Conservation (phyloP, 768 basidiomycete genomes). For the Leccinum truebloodii region DNA sequence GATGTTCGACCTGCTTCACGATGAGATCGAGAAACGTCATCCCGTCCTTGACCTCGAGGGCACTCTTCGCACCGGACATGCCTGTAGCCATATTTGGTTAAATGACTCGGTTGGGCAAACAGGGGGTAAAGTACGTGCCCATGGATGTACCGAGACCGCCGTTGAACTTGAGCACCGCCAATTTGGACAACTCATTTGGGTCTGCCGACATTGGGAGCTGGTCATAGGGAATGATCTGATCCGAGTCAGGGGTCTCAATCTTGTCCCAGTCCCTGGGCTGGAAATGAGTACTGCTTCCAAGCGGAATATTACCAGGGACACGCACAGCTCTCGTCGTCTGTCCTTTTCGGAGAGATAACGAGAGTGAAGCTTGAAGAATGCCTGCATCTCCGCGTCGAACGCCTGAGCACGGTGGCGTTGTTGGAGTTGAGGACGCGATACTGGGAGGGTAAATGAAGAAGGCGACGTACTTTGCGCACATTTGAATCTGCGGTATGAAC, state of each 20-base stretch:
- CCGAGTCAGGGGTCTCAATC: slow-evolving; percentile 82
- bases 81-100: slow-evolving; percentile 39
- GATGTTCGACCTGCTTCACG: slow-evolving; percentile 94
- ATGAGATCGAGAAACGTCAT: slow-evolving; percentile 97
- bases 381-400: slow-evolving; percentile 95
- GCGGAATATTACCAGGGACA: slow-evolving; percentile 15
- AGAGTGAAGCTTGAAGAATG: slow-evolving; percentile 95
- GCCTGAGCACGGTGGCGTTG: slow-evolving; percentile 32
- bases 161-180: slow-evolving; percentile 95
- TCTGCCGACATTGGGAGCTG: slow-evolving; percentile 61
- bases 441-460: slow-evolving; percentile 28
- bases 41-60: slow-evolving; percentile 95
- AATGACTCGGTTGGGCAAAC: not conserved
- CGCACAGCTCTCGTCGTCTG: slow-evolving; percentile 83
- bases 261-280: slow-evolving; percentile 77
- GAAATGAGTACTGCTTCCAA: slow-evolving; percentile 9
- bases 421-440: slow-evolving; percentile 39
- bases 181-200: slow-evolving; percentile 77
- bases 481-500: slow-evolving; percentile 57
- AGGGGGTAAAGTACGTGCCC: slow-evolving; percentile 50
- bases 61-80: slow-evolving; percentile 86
- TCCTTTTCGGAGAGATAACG: slow-evolving; percentile 91
- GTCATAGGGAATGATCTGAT: slow-evolving; percentile 85
- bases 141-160: slow-evolving; percentile 91
- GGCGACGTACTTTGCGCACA: slow-evolving; percentile 53